Evolutionary conservation across 139 green algal species (phyloP), one percentile per base, ranked within the genome.

Genomic region (Haematococcus lacustris): DNA sequence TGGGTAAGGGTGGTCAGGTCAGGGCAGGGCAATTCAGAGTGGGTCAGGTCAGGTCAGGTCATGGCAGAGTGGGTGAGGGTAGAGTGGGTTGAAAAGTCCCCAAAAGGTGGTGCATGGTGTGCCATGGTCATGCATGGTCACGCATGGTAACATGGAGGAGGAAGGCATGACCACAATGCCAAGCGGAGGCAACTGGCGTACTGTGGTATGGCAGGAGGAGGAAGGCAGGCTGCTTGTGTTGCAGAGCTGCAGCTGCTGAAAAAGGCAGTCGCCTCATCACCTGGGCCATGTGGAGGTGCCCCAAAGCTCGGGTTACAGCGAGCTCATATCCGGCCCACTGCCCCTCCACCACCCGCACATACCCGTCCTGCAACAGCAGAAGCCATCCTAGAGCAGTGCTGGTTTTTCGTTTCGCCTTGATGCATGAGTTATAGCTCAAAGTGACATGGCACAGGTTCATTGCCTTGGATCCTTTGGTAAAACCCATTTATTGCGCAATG

Each of bases 251-350:
- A 89, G 35, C 38, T 66, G 25, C 28, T 77, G 35, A 13, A 76
- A 35, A 13, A 59, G 60, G 25, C 91, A 76, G 38, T 73, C 30
- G 82, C 80, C 39, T 80, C 61, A 25, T 51, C 35, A 80, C 72
- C 0, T 51, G 17, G 68, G 61, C 73, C 68, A 86, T 73, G 61
- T 84, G 53, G 63, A 82, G 82, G 73, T 85, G 84, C 21, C 79
- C 76, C 76, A 93, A 71, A 7, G 88, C 87, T 0, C 88, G 81
- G 2, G 87, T 92, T 62, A 93, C 88, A 13, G 66, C 71, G 37
- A 93, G 84, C 82, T 91, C 79, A 25, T 88, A 87, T 25, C 80
- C 81, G 1, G 67, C 71, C 63, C 66, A 83, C 1, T 70, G 74
- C 7, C 86, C 84, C 30, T 77, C 70, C 13, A 72, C 28, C 47